phyloP scores from a whole-genome alignment of 768 basidiomycete genomes.

The Pisolithus tinctorius region DNA sequence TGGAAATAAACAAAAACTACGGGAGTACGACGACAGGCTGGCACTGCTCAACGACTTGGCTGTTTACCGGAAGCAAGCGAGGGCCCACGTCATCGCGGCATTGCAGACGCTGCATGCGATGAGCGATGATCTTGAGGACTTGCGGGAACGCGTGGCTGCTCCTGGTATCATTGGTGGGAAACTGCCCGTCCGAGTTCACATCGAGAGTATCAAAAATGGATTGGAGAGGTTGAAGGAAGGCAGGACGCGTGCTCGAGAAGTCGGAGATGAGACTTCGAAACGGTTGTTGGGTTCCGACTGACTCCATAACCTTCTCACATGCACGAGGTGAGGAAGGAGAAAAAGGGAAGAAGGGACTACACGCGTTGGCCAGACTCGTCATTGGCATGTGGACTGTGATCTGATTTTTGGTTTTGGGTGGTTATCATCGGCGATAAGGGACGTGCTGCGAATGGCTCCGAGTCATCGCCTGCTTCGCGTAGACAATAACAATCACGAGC shows the following conservation, averaged over 20 bases:
- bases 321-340: background rate
- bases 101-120: slow-evolving; percentile 54
- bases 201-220: slow-evolving; percentile 62
- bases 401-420: too few relatives aligned
- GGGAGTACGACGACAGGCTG: slow-evolving; percentile 46
- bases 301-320: background rate
- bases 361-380: too few relatives aligned
- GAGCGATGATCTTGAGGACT: slow-evolving; percentile 70
- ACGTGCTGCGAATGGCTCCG: too few relatives aligned
- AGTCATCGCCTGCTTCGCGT: too few relatives aligned
- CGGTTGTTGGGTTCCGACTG: slow-evolving; percentile 14
- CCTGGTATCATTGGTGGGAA: slow-evolving; percentile 55
- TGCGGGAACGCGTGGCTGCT: slow-evolving; percentile 64
- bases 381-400: too few relatives aligned
- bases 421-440: too few relatives aligned
- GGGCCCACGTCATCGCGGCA: slow-evolving; percentile 59
- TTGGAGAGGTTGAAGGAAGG: slow-evolving; percentile 51
- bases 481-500: too few relatives aligned
- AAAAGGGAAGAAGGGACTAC: too few relatives aligned
- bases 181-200: slow-evolving; percentile 68
- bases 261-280: slow-evolving; percentile 33
- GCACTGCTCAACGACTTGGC: slow-evolving; percentile 48
- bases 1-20: slow-evolving; percentile 45
- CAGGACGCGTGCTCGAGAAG: slow-evolving; percentile 41
- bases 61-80: slow-evolving; percentile 53